Percentiles rank a stretch among this genome's conserved stretches.
Conservation (phyloP, 768 basidiomycete genomes). For the Leccinum broughii region DNA sequence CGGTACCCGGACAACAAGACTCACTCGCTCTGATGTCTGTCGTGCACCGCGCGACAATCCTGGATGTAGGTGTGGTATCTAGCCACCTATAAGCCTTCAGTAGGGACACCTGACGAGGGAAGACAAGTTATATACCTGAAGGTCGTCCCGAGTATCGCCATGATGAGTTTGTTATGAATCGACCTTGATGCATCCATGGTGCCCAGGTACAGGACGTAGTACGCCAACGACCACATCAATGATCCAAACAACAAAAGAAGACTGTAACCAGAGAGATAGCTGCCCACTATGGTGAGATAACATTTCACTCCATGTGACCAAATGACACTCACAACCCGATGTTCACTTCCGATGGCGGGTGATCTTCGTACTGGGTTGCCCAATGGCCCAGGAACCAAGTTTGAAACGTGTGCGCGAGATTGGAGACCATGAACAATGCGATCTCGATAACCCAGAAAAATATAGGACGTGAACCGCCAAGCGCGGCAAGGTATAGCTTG, state of each 20-base stretch:
- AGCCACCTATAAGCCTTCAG: background rate
- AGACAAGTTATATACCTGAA: background rate
- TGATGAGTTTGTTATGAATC: background rate
- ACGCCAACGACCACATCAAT: background rate
- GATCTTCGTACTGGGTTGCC: constrained; percentile 7
- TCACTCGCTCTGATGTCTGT: constrained; percentile 4
- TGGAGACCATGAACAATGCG: background rate
- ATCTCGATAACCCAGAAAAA: background rate
- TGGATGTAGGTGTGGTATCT: constrained; percentile 1
- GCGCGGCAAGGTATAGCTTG: constrained; percentile 1
- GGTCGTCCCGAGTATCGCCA: constrained; percentile 2
- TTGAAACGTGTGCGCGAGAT: background rate
- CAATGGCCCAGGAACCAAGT: constrained; percentile 7
- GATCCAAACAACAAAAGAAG: background rate
- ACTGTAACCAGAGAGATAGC: background rate
- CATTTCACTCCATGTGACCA: background rate
- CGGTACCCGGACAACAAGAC: background rate
- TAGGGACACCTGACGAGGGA: background rate
- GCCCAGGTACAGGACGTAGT: background rate
- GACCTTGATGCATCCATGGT: background rate
- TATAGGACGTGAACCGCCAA: background rate
- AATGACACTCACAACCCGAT: background rate
- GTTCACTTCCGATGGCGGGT: constrained; percentile 1
- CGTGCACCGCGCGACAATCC: constrained; percentile 1
- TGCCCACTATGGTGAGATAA: background rate